Evolutionary conservation across 306 rosid genomes (phyloP).

Genomic region (Vigna nakashimae): DNA sequence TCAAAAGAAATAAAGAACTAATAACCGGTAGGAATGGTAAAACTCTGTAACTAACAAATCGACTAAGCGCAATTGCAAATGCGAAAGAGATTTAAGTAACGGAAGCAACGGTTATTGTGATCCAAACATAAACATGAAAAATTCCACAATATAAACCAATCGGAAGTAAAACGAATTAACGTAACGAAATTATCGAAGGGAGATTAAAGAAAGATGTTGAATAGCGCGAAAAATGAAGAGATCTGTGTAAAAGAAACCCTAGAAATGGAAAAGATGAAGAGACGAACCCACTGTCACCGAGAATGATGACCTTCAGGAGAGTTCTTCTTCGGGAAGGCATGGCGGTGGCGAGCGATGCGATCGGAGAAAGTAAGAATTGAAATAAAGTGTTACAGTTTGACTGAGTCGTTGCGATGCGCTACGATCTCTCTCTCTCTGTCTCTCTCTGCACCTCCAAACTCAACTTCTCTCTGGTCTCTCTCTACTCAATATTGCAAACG

Average conservation of each 20-base stretch:
- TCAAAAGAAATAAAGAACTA: background rate
- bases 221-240: conserved; percentile 2
- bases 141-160: background rate
- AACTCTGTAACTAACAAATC: conserved; percentile 22
- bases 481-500: background rate
- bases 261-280: conserved; percentile 33
- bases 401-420: background rate
- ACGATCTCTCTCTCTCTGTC: background rate
- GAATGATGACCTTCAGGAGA: conserved; percentile 96
- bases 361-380: conserved; percentile 15
- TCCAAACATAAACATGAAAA: conserved; percentile 12
- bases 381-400: conserved; percentile 2
- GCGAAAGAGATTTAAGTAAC: conserved; percentile 6
- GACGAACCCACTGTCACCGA: conserved; percentile 96
- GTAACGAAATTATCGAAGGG: background rate
- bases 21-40: background rate
- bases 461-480: background rate
- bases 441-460: background rate
- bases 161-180: background rate
- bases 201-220: background rate
- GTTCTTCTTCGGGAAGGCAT: conserved; percentile 99
- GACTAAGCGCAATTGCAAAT: conserved; percentile 18
- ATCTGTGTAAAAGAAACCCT: conserved; percentile 16
- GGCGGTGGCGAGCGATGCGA: conserved; percentile 28
- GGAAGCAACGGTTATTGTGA: background rate